phyloP scores from a whole-genome alignment of 495 filamentous ascomycete species.

The Talaromyces wortmannii region DNA sequence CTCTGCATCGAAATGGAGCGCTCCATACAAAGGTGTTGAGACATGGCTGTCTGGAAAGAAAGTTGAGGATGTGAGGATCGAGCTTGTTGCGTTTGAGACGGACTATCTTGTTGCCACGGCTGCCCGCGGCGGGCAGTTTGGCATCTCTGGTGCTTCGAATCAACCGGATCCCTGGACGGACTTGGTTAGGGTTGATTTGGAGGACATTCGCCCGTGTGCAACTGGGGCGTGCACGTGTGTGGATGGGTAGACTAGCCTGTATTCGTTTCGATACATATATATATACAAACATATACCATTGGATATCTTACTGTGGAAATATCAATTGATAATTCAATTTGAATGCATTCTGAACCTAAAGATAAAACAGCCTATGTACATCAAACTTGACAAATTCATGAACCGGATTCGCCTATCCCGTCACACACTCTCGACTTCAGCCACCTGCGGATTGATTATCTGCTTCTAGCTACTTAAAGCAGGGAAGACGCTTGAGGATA shows the following conservation, averaged over 20 bases:
- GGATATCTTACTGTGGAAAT: background rate
- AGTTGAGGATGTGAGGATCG: constrained; percentile 49
- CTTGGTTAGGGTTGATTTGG: constrained; percentile 22
- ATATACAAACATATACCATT: too few relatives aligned
- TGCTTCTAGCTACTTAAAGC: background rate
- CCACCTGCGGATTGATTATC: too few relatives aligned
- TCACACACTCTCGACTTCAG: too few relatives aligned
- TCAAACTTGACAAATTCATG: background rate
- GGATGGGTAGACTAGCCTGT: background rate
- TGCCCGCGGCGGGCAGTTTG: constrained; percentile 25
- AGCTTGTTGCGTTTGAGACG: constrained; percentile 52
- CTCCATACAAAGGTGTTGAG: constrained; percentile 41
- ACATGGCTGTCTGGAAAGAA: constrained; percentile 41
- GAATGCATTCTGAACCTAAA: background rate
- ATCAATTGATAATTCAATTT: background rate
- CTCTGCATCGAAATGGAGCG: constrained; percentile 31
- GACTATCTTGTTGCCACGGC: constrained; percentile 59
- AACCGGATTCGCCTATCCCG: background rate
- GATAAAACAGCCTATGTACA: background rate
- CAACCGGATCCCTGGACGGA: constrained; percentile 7
- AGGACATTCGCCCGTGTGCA: constrained; percentile 25
- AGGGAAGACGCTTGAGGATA: background rate
- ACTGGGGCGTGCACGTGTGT: constrained; percentile 8
- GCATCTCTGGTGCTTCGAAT: constrained; percentile 3
- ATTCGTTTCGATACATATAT: background rate